phyloP scores from a whole-genome alignment of 345 rosid genomes.

The Salix suchowensis region DNA sequence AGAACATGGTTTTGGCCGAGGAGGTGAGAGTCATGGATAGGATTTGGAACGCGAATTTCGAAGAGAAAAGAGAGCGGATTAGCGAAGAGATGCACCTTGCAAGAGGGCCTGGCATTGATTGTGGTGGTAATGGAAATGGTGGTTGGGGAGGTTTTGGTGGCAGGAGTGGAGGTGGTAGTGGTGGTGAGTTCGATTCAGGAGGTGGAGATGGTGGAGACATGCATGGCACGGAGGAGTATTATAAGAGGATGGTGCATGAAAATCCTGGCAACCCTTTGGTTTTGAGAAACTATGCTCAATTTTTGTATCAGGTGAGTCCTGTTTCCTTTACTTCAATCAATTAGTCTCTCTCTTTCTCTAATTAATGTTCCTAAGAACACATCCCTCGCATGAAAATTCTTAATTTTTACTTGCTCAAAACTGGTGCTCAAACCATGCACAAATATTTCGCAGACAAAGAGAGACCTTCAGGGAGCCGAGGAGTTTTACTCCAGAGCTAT shows the following conservation, averaged over 20 bases:
- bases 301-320: slow-evolving; percentile 41
- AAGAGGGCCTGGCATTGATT: slow-evolving; percentile 34
- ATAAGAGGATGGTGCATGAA: slow-evolving; percentile 50
- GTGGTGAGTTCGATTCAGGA: slow-evolving; percentile 20
- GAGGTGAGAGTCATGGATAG: slow-evolving; percentile 6
- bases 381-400: too few species aligned
- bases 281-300: slow-evolving; percentile 56
- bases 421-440: not conserved
- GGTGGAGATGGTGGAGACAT: slow-evolving; percentile 37
- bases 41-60: slow-evolving; percentile 16
- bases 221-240: slow-evolving; percentile 40
- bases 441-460: slow-evolving; percentile 32
- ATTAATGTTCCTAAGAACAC: too few species aligned
- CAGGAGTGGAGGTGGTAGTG: slow-evolving; percentile 12
- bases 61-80: slow-evolving; percentile 10
- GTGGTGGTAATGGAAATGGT: slow-evolving; percentile 9
- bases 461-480: slow-evolving; percentile 43
- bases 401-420: not conserved
- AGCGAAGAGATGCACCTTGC: slow-evolving; percentile 40
- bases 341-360: too few species aligned
- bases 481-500: slow-evolving; percentile 51
- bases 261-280: slow-evolving; percentile 54
- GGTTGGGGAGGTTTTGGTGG: slow-evolving; percentile 17
- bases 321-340: not conserved
- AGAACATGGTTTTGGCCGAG: slow-evolving; percentile 15